These are phyloP conservation scores for Dactylis glomerata DNA, from an alignment of 176 grass and related monocot genomes.

Conservation along the genomic window DNA sequence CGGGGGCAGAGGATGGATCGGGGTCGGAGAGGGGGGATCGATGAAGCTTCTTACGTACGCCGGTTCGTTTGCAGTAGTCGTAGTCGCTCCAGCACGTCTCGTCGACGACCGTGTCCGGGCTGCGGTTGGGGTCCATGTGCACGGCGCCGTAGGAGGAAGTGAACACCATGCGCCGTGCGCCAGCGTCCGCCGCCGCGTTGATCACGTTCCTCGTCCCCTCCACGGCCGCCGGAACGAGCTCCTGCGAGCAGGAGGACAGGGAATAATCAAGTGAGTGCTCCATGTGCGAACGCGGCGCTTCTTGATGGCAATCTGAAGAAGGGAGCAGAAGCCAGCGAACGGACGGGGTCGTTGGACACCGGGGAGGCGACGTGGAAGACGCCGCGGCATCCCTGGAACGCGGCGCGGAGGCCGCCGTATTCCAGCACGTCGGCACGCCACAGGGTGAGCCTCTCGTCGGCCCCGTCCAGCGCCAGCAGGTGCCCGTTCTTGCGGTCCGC, in stretches of 20 bases:
- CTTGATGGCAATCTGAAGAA: too few relatives aligned
- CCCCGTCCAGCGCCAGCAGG: conserved; percentile 30
- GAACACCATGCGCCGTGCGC: conserved; percentile 34
- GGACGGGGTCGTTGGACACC: conserved; percentile 21
- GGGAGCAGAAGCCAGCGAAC: neutral
- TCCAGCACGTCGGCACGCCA: conserved; percentile 46
- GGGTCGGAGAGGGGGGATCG: too few relatives aligned
- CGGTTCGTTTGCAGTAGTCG: conserved; percentile 36
- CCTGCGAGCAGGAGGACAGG: neutral
- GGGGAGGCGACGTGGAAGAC: conserved; percentile 59
- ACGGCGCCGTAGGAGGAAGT: conserved; percentile 56
- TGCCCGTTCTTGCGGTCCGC: conserved; percentile 43
- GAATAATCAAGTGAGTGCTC: neutral
- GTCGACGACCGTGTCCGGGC: conserved; percentile 49
- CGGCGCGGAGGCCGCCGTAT: neutral
- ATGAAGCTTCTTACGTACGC: neutral
- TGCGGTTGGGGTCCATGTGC: conserved; percentile 61
- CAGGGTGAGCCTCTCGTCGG: conserved; percentile 22
- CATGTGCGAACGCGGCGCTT: too few relatives aligned
- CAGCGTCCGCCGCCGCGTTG: conserved; percentile 30
- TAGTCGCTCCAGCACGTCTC: conserved; percentile 60
- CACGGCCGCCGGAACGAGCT: conserved; percentile 10
- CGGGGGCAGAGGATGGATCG: too few relatives aligned
- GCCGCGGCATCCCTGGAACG: conserved; percentile 42
- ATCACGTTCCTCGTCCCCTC: conserved; percentile 42